Base-by-base conservation (phyloP, 306 rosid species). In the Vigna nakashimae region DNA sequence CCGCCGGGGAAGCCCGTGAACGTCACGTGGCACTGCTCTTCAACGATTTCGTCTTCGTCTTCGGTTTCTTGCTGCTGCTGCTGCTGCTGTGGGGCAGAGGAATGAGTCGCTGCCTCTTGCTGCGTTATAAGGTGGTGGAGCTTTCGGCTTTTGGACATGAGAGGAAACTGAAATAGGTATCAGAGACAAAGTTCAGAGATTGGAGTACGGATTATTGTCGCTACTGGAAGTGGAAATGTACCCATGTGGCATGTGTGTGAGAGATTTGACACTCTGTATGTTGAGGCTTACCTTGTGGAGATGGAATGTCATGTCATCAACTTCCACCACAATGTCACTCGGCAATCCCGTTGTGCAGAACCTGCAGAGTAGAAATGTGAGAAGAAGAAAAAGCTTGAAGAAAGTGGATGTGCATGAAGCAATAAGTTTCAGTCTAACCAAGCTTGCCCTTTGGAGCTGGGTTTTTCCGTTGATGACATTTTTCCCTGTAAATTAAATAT, bases 261-360 rank as follows among this genome's bases (percentile, higher is more conserved):
- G 26, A 69, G 63, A 81, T 28, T 58, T 79, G 65, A 7, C 60
- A 24, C 34, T 55, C 32, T 71, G 53, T 18, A 28, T 57, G 16
- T 6, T 28, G 52, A 30, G 64, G 52, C 73, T 82, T 28, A 92
- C 99, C 99, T 92, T 95, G 78, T 95, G 99, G 7, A 95, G 98
- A 85, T 95, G 98, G 60, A 95, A 95, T 42, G 86, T 60, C 99
- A 95, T 95, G 87, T 92, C 94, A 65, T 84, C 90, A 12, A 95
- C 97, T 78, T 91, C 97, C 2, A 92, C 75, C 45, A 90, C 92
- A 89, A 95, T 90, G 97, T 95, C 99, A 78, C 99, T 95, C 0
- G 99, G 97, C 50, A 92, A 85, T 14, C 99, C 99, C 15, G 94
- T 95, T 26, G 99, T 95, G 78, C 99, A 95, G 82, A 95, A 95